phyloP scores from a whole-genome alignment of 2,329 filamentous ascomycete genomes.

The Lachnellula hyalina region DNA sequence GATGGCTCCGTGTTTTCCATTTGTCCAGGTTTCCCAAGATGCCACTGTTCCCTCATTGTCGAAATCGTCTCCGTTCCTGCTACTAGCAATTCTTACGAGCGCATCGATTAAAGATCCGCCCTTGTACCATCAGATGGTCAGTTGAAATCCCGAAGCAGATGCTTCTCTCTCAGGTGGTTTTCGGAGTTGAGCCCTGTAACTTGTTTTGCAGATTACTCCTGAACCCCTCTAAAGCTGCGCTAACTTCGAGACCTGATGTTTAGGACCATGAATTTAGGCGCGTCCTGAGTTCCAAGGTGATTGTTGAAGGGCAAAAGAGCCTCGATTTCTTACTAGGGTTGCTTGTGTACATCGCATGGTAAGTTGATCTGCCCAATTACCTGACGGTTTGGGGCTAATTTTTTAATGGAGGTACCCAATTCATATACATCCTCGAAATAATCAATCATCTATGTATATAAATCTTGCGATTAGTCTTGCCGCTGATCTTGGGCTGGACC shows the following conservation, averaged over 20 bases:
- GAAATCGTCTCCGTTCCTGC: slow-evolving; percentile 24
- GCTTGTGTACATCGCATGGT: slow-evolving; percentile 57
- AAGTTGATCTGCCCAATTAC: slow-evolving; percentile 13
- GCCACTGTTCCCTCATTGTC: slow-evolving; percentile 23
- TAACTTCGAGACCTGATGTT: too few species aligned
- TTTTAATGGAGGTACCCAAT: slow-evolving; percentile 25
- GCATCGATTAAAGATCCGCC: slow-evolving; percentile 20
- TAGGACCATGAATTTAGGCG: slow-evolving; percentile 26
- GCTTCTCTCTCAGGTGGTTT: too few species aligned
- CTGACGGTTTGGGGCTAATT: not conserved
- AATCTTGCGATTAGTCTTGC: slow-evolving; percentile 31
- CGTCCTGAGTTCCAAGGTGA: slow-evolving; percentile 30
- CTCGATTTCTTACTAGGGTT: slow-evolving; percentile 53
- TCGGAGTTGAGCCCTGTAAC: too few species aligned
- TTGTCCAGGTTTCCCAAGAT: slow-evolving; percentile 21
- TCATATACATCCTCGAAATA: slow-evolving; percentile 26
- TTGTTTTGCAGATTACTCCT: too few species aligned
- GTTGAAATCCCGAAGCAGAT: too few species aligned
- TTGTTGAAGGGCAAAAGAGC: slow-evolving; percentile 52
- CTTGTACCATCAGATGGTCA: slow-evolving; percentile 23
- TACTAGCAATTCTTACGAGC: slow-evolving; percentile 26
- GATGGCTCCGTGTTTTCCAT: slow-evolving; percentile 24
- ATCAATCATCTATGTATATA: slow-evolving; percentile 29
- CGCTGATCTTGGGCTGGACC: slow-evolving; percentile 29
- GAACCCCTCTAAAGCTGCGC: too few species aligned